These are phyloP conservation scores for Xylaria sp. DNA, from an alignment of 2,329 filamentous ascomycete species.

Conservation along the genomic window DNA sequence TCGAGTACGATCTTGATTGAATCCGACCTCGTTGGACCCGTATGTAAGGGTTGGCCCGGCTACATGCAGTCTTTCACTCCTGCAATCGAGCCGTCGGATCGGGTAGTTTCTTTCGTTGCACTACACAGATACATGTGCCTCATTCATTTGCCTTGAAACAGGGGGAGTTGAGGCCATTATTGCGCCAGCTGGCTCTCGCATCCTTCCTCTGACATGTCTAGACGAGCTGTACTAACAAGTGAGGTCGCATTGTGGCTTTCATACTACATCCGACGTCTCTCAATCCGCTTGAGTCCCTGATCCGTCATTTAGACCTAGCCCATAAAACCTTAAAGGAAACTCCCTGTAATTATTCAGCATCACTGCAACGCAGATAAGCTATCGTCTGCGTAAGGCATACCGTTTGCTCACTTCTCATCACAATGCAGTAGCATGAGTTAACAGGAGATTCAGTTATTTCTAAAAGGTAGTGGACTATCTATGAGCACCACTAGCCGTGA, in stretches of 20 bases:
- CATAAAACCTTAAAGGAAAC: not conserved
- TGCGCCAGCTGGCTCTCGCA: not conserved
- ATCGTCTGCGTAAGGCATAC: not conserved
- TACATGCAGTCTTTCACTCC: conserved; percentile 18
- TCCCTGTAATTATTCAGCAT: not conserved
- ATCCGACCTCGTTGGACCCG: not conserved
- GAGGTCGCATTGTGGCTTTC: conserved; percentile 24
- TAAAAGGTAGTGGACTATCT: conserved; percentile 2
- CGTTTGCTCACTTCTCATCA: not conserved
- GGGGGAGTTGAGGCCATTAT: conserved; percentile 14
- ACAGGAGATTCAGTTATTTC: not conserved
- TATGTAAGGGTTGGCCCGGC: conserved; percentile 11
- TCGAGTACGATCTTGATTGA: not conserved
- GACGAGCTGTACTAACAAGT: not conserved
- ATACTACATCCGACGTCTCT: conserved; percentile 27
- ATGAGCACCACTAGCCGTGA: not conserved
- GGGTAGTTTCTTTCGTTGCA: conserved; percentile 27
- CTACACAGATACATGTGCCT: conserved; percentile 21
- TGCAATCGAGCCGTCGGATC: conserved; percentile 28
- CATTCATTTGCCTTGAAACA: conserved; percentile 14
- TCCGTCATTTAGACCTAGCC: conserved; percentile 15
- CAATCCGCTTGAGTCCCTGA: conserved; percentile 16
- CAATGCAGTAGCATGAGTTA: not conserved
- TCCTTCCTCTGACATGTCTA: not conserved
- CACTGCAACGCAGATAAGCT: not conserved